Percentiles rank a stretch among this genome's conserved stretches.
Evolutionary conservation across 2,329 filamentous ascomycete genomes (phyloP).

Genomic region (Grosmannia huntii): DNA sequence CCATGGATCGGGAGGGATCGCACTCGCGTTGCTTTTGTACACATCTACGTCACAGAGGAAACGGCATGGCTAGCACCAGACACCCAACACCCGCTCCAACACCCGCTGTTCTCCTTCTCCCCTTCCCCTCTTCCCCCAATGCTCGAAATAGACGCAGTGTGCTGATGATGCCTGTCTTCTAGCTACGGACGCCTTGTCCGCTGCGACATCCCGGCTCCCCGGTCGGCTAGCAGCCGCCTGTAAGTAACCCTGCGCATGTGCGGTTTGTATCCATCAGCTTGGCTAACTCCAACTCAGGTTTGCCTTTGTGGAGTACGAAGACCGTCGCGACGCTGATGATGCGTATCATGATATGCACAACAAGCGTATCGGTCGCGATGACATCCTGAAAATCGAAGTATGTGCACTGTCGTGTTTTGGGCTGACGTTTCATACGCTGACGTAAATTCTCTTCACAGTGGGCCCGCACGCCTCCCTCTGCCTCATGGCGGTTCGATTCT

Average conservation of each 20-base stretch:
- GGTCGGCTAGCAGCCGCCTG: constrained; percentile 89
- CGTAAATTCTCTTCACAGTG: constrained; percentile 45
- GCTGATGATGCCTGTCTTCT: constrained; percentile 4
- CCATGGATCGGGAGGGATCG: background rate
- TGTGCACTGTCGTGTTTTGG: constrained; percentile 15
- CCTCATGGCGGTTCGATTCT: constrained; percentile 96
- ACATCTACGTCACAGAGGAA: background rate
- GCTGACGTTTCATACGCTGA: constrained; percentile 3
- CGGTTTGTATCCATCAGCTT: background rate
- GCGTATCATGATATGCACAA: constrained; percentile 99
- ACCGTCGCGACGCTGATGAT: constrained; percentile 93
- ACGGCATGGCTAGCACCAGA: background rate
- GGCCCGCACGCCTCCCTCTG: constrained; percentile 94
- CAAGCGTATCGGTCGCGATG: constrained; percentile 92
- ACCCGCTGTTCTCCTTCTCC: background rate
- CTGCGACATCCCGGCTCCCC: constrained; percentile 93
- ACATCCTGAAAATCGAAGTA: constrained; percentile 96
- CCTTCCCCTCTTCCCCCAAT: background rate
- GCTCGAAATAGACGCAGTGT: background rate
- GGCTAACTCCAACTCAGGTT: constrained; percentile 43
- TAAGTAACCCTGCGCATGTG: constrained; percentile 39
- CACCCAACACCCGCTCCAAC: background rate
- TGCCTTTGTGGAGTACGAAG: constrained; percentile 98
- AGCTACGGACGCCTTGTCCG: constrained; percentile 97
- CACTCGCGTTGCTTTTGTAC: background rate